Evolutionary conservation across 164 flowering plant species (phyloP).

Genomic region (Magnolia changhungtana): DNA sequence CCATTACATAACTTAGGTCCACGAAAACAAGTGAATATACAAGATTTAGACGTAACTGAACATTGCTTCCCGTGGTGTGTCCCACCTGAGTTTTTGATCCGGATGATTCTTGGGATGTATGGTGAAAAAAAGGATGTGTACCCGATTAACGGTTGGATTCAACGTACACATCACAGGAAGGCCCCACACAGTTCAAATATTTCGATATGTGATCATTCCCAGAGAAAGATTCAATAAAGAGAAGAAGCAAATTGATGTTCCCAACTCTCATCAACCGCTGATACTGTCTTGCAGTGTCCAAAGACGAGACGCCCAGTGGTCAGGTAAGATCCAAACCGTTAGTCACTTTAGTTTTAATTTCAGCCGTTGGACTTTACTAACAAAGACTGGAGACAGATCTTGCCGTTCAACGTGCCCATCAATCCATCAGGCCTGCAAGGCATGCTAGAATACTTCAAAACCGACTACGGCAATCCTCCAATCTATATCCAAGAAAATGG

Average conservation of each 20-base stretch:
- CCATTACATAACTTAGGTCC: no score
- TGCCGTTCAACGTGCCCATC: neutral
- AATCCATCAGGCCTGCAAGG: constrained; percentile 16
- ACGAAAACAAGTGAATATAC: no score
- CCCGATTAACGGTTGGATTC: no score
- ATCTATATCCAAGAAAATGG: constrained; percentile 31
- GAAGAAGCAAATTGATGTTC: neutral
- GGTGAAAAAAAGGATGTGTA: no score
- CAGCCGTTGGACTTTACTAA: neutral
- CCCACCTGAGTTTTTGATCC: no score
- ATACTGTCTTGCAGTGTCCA: constrained; percentile 1
- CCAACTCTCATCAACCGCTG: neutral
- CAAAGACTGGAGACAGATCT: neutral
- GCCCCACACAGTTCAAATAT: no score
- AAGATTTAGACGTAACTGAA: no score
- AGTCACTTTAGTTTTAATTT: neutral
- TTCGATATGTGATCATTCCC: no score
- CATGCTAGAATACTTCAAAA: constrained; percentile 22
- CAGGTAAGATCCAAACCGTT: constrained; percentile 6
- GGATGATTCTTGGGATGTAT: no score
- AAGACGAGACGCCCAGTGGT: constrained; percentile 9
- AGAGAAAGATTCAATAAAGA: neutral
- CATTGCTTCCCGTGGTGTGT: no score
- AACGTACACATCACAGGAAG: no score
- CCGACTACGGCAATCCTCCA: constrained; percentile 29